Percentiles rank a stretch among this genome's conserved stretches.
These are phyloP conservation scores for Zoysia pacifica DNA, from an alignment of 176 grass and related monocot genomes.

Conservation along the genomic window DNA sequence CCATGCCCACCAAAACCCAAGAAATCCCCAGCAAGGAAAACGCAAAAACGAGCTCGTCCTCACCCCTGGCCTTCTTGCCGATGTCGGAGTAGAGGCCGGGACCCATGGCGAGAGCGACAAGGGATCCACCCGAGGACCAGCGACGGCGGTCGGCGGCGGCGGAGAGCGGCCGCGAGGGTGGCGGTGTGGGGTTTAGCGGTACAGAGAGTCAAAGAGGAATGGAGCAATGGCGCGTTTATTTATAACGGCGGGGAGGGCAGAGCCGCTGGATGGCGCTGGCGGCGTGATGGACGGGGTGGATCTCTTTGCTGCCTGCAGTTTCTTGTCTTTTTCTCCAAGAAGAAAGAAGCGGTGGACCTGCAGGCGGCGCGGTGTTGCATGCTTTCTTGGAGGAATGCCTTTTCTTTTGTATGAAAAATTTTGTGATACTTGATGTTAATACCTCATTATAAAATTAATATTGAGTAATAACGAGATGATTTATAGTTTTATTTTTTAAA, in stretches of 20 bases:
- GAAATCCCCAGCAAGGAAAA: not conserved
- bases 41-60: not conserved
- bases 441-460: too few relatives aligned
- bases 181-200: conserved; percentile 2
- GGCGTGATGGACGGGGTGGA: not conserved
- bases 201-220: not conserved
- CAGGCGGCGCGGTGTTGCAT: not conserved
- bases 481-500: too few relatives aligned
- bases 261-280: not conserved
- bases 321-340: conserved; percentile 28
- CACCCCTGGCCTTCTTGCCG: conserved; percentile 61
- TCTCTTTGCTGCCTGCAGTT: not conserved
- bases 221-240: not conserved
- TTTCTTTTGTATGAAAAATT: too few relatives aligned
- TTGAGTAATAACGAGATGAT: too few relatives aligned
- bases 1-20: not conserved
- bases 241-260: not conserved
- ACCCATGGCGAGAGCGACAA: conserved; percentile 39
- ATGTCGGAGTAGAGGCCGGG: conserved; percentile 67
- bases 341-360: not conserved
- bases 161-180: not conserved
- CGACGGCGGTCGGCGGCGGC: not conserved
- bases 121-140: not conserved
- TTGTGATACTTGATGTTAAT: too few relatives aligned
- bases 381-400: conserved; percentile 37